phyloP scores from a whole-genome alignment of 1,139 yeast genomes.

The Pichia kudriavzevii region DNA sequence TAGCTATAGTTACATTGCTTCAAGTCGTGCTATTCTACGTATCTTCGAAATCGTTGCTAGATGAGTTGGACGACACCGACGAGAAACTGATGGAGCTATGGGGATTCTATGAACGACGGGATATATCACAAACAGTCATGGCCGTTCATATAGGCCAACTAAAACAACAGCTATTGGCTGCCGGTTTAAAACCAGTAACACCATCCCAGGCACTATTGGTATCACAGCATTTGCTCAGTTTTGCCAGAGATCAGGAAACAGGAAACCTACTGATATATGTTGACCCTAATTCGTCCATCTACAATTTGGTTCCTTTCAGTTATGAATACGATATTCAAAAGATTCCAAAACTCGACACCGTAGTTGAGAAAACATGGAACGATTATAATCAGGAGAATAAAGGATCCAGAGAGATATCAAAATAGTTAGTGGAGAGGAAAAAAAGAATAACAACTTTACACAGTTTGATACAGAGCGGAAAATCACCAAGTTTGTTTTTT shows the following conservation, averaged over 20 bases:
- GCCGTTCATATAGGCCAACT: constrained; percentile 20
- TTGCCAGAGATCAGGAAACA: constrained; percentile 12
- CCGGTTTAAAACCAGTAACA: constrained; percentile 13
- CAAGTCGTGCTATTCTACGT: constrained; percentile 6
- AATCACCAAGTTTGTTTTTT: too few species aligned
- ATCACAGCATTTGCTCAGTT: constrained; percentile 9
- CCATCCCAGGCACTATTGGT: constrained; percentile 12
- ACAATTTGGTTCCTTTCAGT: constrained; percentile 16
- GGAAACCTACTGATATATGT: constrained; percentile 15
- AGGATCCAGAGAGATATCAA: too few species aligned
- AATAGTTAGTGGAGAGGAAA: too few species aligned
- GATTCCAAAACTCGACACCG: constrained; percentile 7
- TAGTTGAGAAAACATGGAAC: constrained; percentile 6
- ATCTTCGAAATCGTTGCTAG: not conserved
- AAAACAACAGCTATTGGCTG: constrained; percentile 15
- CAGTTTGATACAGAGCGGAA: too few species aligned
- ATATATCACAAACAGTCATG: constrained; percentile 20
- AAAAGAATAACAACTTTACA: too few species aligned
- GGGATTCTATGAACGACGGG: constrained; percentile 14
- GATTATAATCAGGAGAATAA: too few species aligned
- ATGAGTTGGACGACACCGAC: constrained; percentile 9
- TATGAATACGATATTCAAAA: constrained; percentile 16
- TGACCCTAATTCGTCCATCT: constrained; percentile 11
- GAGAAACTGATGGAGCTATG: constrained; percentile 9
- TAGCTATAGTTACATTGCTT: not conserved